These are phyloP conservation scores for Talaromyces piceae DNA, from an alignment of 2,329 filamentous ascomycete genomes.

Conservation along the genomic window DNA sequence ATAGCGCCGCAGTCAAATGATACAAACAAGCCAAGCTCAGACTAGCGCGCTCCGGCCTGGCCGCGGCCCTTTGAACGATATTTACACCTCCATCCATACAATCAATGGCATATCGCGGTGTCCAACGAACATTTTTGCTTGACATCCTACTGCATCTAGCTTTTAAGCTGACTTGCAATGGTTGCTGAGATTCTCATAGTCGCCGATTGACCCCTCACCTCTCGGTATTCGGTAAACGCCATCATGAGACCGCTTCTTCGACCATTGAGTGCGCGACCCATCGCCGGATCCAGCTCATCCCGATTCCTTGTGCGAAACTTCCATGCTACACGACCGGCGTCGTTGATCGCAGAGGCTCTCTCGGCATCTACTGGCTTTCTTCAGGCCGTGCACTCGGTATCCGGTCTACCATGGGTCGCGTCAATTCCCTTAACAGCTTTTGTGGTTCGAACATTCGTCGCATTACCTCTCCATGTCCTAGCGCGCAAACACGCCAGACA, in stretches of 20 bases:
- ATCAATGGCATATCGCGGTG: neutral
- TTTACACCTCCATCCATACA: neutral
- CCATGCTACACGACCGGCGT: constrained; percentile 40
- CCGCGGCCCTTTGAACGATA: neutral
- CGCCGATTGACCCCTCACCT: neutral
- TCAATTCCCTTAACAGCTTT: constrained; percentile 50
- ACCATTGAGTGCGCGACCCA: constrained; percentile 9
- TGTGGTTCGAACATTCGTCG: constrained; percentile 41
- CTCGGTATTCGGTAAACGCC: neutral
- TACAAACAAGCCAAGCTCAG: constrained; percentile 5
- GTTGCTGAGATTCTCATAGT: neutral
- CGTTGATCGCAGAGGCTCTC: constrained; percentile 38
- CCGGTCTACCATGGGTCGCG: constrained; percentile 46
- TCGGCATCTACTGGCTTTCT: constrained; percentile 40
- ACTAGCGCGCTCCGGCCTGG: neutral
- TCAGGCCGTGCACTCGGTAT: constrained; percentile 43
- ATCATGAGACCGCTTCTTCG: constrained; percentile 14
- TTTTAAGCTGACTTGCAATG: neutral
- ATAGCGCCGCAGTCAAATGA: constrained; percentile 4
- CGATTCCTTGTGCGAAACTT: constrained; percentile 38
- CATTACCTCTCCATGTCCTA: constrained; percentile 42
- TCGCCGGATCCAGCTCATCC: neutral
- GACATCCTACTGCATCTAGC: neutral
- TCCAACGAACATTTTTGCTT: neutral
- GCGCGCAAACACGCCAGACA: constrained; percentile 32